Evolutionary conservation across 169 alveolate species (phyloP).

Genomic region (Neospora caninum): DNA sequence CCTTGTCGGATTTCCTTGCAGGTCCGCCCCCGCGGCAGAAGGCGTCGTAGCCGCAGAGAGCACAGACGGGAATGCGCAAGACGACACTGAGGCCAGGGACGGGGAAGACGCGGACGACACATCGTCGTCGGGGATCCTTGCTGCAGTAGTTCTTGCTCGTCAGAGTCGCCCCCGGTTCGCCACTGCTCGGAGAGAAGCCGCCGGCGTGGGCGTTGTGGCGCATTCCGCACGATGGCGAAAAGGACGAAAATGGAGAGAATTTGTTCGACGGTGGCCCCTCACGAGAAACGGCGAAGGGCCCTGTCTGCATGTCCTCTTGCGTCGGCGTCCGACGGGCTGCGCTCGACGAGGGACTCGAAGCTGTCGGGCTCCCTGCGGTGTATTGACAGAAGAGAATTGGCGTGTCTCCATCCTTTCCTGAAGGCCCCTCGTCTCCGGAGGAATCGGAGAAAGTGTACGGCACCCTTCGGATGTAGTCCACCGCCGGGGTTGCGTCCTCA

Average conservation of each 20-base stretch:
- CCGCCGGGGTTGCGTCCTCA: neutral
- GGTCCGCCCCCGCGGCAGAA: conserved; percentile 60
- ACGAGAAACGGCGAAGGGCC: neutral
- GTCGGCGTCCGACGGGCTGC: neutral
- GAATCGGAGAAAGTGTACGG: conserved; percentile 47
- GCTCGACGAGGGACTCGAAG: neutral
- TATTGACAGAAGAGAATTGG: conserved; percentile 3
- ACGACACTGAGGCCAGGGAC: conserved; percentile 36
- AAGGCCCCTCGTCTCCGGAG: conserved; percentile 32
- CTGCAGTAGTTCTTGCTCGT: conserved; percentile 50
- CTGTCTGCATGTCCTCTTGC: neutral
- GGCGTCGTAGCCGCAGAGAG: conserved; percentile 61
- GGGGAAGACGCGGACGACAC: conserved; percentile 36
- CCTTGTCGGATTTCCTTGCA: conserved; percentile 44
- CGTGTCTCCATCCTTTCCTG: neutral
- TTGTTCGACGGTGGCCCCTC: neutral
- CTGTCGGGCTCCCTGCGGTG: neutral
- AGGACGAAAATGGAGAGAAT: neutral
- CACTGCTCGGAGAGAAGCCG: conserved; percentile 3
- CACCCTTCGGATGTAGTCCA: conserved; percentile 40
- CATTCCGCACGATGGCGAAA: neutral
- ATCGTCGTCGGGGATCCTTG: conserved; percentile 40
- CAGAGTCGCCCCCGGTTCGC: conserved; percentile 13
- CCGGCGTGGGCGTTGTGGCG: neutral
- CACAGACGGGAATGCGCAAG: conserved; percentile 50